These are phyloP conservation scores for Fomitopsis schrenkii DNA, from an alignment of 1,284 basidiomycete genomes.

Conservation along the genomic window DNA sequence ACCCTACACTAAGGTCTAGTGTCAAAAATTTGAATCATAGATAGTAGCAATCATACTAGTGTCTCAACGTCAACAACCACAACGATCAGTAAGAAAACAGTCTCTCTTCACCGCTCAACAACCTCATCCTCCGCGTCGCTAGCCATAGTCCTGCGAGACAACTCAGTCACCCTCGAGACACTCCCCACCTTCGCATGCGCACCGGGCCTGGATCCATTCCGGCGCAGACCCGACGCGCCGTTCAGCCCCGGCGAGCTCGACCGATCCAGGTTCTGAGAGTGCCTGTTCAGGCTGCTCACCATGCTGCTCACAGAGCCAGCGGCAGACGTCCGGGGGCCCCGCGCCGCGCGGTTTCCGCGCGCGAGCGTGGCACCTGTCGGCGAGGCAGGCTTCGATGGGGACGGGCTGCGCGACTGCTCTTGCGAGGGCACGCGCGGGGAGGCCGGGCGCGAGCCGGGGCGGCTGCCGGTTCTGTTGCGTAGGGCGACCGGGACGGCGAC, in stretches of 20 bases:
- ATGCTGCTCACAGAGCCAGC: constrained; percentile 48
- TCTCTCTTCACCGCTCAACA: constrained; percentile 24
- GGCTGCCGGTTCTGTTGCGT: constrained; percentile 25
- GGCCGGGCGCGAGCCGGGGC: constrained; percentile 28
- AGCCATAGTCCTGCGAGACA: constrained; percentile 73
- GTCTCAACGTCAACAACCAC: not conserved
- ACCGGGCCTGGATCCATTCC: constrained; percentile 24
- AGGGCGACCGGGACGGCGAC: constrained; percentile 46
- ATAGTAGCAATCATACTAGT: no score
- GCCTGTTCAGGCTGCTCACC: constrained; percentile 51
- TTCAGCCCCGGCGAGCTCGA: constrained; percentile 25
- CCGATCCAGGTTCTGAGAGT: constrained; percentile 22
- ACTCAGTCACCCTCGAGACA: constrained; percentile 44
- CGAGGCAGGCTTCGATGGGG: constrained; percentile 32
- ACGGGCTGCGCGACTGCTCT: constrained; percentile 36
- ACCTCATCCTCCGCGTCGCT: constrained; percentile 78
- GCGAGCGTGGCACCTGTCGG: constrained; percentile 39
- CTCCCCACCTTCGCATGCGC: constrained; percentile 32
- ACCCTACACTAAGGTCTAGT: no score
- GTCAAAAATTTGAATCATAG: no score
- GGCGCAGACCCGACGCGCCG: constrained; percentile 13
- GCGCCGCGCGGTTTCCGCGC: constrained; percentile 51
- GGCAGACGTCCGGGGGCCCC: constrained; percentile 33
- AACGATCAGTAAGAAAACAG: not conserved
- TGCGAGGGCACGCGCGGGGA: constrained; percentile 28